A percentile compares a stretch with the other conserved stretches of the same genome.
Evolutionary conservation across 306 rosid genomes (phyloP).

Genomic region (Prunus kanzakura): DNA sequence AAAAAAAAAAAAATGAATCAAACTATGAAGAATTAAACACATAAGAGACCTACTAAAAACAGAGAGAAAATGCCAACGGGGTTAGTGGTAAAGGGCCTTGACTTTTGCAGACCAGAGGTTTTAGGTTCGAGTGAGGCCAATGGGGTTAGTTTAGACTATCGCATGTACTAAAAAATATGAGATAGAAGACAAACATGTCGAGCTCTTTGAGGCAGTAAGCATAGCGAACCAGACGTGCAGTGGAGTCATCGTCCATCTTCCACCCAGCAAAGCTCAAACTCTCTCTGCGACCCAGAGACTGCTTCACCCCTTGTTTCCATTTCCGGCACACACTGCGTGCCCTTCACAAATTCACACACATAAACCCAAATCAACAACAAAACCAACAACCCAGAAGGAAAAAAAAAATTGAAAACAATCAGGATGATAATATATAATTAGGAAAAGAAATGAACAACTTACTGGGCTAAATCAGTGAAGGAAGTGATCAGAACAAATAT

Average conservation of each 20-base stretch:
- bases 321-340: constrained; percentile 86
- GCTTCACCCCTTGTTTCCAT: constrained; percentile 85
- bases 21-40: background rate
- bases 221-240: constrained; percentile 66
- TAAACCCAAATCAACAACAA: background rate
- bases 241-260: constrained; percentile 92
- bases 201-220: constrained; percentile 79
- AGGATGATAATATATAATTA: background rate
- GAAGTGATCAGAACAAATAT: constrained; percentile 61
- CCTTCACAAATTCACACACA: constrained; percentile 28
- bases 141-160: too few relatives aligned
- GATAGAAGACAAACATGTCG: constrained; percentile 61
- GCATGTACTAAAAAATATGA: background rate
- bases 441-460: background rate
- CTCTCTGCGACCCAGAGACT: constrained; percentile 60
- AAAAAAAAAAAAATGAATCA: background rate
- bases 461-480: constrained; percentile 96
- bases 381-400: background rate
- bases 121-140: too few relatives aligned
- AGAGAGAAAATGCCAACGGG: background rate
- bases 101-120: too few relatives aligned
- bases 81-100: too few relatives aligned
- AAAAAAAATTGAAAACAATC: background rate
- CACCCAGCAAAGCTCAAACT: constrained; percentile 78
- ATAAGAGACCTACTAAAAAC: too few relatives aligned